phyloP scores from a whole-genome alignment of 1,284 basidiomycete species.

The Melanopsichium pennsylvanicum region DNA sequence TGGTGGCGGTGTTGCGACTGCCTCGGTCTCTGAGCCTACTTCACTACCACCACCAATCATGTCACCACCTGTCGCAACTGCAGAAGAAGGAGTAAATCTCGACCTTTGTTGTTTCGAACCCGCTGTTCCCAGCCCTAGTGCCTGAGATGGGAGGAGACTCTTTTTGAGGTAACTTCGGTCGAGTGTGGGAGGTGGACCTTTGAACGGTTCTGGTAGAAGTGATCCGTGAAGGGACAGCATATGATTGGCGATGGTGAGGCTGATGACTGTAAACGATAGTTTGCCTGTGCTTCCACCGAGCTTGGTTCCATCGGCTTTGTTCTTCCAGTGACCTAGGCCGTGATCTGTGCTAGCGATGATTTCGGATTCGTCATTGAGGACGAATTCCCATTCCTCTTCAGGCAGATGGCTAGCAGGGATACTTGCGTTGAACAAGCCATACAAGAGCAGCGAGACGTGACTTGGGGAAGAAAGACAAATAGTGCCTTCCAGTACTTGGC shows the following conservation, averaged over 20 bases:
- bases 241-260: conserved; percentile 89
- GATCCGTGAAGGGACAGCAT: conserved; percentile 94
- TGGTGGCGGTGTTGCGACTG: neutral
- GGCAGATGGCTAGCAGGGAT: conserved; percentile 91
- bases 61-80: neutral
- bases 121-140: conserved; percentile 17
- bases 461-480: conserved; percentile 91
- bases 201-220: conserved; percentile 84
- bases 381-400: conserved; percentile 83
- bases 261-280: conserved; percentile 88
- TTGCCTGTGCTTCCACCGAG: conserved; percentile 78
- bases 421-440: conserved; percentile 94
- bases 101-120: neutral
- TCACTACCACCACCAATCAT: no score
- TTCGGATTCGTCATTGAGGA: conserved; percentile 71
- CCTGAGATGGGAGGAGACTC: conserved; percentile 32
- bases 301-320: conserved; percentile 74
- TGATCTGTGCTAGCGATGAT: conserved; percentile 16
- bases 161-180: conserved; percentile 43
- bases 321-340: conserved; percentile 78
- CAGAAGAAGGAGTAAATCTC: neutral
- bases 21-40: no score
- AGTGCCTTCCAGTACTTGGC: conserved; percentile 83
- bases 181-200: conserved; percentile 63
- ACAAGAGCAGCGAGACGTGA: conserved; percentile 89